phyloP scores from a whole-genome alignment of 306 rosid genomes.

The Prunus padus region DNA sequence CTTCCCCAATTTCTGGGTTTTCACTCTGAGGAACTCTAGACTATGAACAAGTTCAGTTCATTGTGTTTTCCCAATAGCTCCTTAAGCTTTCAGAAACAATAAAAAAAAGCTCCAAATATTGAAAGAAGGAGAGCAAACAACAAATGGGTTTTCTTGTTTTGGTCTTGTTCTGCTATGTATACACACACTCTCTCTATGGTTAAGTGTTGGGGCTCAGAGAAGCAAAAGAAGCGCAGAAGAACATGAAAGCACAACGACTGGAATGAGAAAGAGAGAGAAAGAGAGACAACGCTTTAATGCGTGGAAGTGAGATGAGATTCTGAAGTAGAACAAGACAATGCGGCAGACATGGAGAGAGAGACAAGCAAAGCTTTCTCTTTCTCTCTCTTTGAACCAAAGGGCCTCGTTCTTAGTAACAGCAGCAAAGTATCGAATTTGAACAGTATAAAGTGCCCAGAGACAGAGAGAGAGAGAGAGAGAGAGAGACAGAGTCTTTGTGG shows the following conservation, averaged over 20 bases:
- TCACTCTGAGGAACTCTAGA: constrained; percentile 21
- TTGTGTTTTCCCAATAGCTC: neutral
- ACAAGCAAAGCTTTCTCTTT: constrained; percentile 26
- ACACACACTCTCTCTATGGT: constrained; percentile 17
- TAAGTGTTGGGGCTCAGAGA: constrained; percentile 34
- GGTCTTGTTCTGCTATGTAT: constrained; percentile 27
- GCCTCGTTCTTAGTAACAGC: constrained; percentile 85
- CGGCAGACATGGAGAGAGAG: constrained; percentile 50
- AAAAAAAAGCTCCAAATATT: constrained; percentile 1
- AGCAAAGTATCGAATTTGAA: constrained; percentile 83
- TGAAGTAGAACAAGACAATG: constrained; percentile 87
- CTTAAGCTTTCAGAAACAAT: neutral
- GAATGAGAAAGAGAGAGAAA: constrained; percentile 31
- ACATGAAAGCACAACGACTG: constrained; percentile 43
- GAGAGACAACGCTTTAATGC: constrained; percentile 55
- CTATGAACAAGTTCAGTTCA: constrained; percentile 29
- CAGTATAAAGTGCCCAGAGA: constrained; percentile 67
- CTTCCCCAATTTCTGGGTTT: constrained; percentile 37
- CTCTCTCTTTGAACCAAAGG: constrained; percentile 59
- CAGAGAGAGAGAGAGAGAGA: constrained; percentile 15
- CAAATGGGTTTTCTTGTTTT: constrained; percentile 23
- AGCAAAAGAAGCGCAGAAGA: constrained; percentile 34
- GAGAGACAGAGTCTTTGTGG: constrained; percentile 12
- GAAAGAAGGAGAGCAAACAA: constrained; percentile 26
- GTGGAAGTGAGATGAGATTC: constrained; percentile 90